Evolutionary conservation across 768 basidiomycete species (phyloP), one percentile per base, ranked within the genome.

Genomic region (Leccinum imitatum): DNA sequence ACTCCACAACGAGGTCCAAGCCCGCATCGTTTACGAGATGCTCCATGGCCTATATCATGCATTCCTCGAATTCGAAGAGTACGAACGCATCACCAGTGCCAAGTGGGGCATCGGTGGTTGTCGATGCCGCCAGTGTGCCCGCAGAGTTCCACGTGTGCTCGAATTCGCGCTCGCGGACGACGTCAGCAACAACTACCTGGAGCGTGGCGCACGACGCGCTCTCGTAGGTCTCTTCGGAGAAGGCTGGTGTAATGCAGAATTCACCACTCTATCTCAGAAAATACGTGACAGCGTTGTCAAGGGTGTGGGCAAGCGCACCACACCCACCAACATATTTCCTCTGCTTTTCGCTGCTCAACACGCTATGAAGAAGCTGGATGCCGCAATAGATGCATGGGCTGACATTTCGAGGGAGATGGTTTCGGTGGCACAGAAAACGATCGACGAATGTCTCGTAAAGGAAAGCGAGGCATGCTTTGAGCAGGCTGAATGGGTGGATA

Each of bases 1-100:
- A 1, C 84, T 99, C 4, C 83, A 86, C 61, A 80, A 84, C 59
- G 96, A 98, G 69, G 81, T 90, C 47, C 90, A 93, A 65, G 87
- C 90, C 0, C 84, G 91, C 59, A 85, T 98, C 67, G 84, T 89
- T 19, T 84, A 90, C 64, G 94, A 97, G 72, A 92, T 95, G 84
- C 82, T 89, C 65, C 94, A 95, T 67, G 93, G 94, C 2, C 84
- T 95, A 46, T 93, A 89, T 74, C 91, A 91, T 67, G 89, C 91
- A 2, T 90, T 88, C 67, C 80, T 91, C 50, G 83, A 88, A 27
- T 92, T 93, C 68, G 74, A 82, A n/a, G 86, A 87, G 61, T 93
- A 93, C 70, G 91, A 93, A 64, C 77, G 79, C 13, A 79, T 90
- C 64, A 91, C 89, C 0, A 82, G 79, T 0, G 85, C 90, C 37